These are phyloP conservation scores for Wickerhamiella kazuoi DNA, from an alignment of 805 yeast species.

Conservation along the genomic window DNA sequence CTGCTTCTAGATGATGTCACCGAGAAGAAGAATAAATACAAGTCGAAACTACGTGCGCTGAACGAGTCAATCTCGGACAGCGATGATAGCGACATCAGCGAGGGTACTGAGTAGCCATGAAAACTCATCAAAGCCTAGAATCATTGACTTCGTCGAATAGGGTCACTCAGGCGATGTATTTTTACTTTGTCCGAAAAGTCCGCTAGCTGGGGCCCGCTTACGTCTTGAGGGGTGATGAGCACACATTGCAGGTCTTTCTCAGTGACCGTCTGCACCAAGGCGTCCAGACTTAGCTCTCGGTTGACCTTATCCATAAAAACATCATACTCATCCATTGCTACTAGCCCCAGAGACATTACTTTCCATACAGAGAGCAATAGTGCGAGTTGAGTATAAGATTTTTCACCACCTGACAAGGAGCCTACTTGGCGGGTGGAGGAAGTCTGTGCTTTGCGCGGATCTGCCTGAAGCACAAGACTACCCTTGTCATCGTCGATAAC, in stretches of 20 bases:
- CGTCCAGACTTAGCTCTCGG: constrained; percentile 56
- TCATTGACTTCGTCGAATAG: constrained; percentile 14
- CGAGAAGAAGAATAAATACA: constrained; percentile 43
- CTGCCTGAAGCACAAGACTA: constrained; percentile 15
- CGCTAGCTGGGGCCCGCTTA: constrained; percentile 42
- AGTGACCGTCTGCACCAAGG: constrained; percentile 52
- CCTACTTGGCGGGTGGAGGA: constrained; percentile 49
- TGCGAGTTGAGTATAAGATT: constrained; percentile 83
- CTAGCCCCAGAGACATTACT: constrained; percentile 69
- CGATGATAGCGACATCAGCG: constrained; percentile 48
- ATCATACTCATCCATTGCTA: constrained; percentile 90
- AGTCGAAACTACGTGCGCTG: constrained; percentile 29
- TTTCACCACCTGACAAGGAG: constrained; percentile 92
- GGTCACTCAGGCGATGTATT: constrained; percentile 20
- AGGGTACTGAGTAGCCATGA: constrained; percentile 25
- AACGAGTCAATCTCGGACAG: constrained; percentile 59
- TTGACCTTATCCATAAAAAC: constrained; percentile 94
- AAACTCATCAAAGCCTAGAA: background rate
- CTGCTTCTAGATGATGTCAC: constrained; percentile 62
- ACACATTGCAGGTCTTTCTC: constrained; percentile 64
- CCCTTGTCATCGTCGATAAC: constrained; percentile 34
- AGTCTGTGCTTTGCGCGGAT: constrained; percentile 18
- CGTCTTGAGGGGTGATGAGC: constrained; percentile 87
- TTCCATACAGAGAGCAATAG: constrained; percentile 81
- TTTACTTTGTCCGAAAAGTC: constrained; percentile 34